These are phyloP conservation scores for Annona cherimola DNA, from an alignment of 164 flowering plant genomes.

Conservation along the genomic window DNA sequence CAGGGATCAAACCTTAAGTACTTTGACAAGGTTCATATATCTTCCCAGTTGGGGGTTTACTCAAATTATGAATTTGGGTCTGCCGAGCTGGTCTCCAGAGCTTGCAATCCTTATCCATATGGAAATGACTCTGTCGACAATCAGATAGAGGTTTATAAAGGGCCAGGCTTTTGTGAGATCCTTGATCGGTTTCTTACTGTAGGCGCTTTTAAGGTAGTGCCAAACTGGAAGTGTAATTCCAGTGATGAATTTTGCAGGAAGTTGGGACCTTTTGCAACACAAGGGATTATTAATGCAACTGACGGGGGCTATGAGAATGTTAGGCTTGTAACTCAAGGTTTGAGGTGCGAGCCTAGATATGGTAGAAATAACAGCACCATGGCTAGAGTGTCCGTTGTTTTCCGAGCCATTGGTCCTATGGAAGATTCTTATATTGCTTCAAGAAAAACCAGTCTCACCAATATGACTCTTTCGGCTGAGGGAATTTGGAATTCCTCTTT, in stretches of 20 bases:
- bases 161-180: slow-evolving; percentile 44
- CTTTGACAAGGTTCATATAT: slow-evolving; percentile 57
- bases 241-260: slow-evolving; percentile 54
- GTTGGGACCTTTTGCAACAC: slow-evolving; percentile 59
- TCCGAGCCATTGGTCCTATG: slow-evolving; percentile 49
- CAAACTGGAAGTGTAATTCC: slow-evolving; percentile 79
- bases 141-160: slow-evolving; percentile 45
- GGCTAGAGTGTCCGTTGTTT: slow-evolving; percentile 53
- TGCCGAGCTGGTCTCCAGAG: slow-evolving; percentile 44
- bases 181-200: slow-evolving; percentile 35
- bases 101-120: slow-evolving; percentile 69
- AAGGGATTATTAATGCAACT: slow-evolving; percentile 43
- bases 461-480: slow-evolving; percentile 70
- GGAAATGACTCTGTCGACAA: slow-evolving; percentile 30
- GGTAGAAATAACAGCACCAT: slow-evolving; percentile 19
- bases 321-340: slow-evolving; percentile 46
- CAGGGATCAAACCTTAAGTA: slow-evolving; percentile 44
- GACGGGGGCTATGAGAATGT: slow-evolving; percentile 59
- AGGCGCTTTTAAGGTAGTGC: slow-evolving; percentile 42
- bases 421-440: slow-evolving; percentile 37
- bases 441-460: slow-evolving; percentile 51
- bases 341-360: slow-evolving; percentile 44
- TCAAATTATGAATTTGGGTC: slow-evolving; percentile 52
- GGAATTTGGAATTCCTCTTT: slow-evolving; percentile 78
- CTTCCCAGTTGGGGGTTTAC: slow-evolving; percentile 42